Evolutionary conservation across 257 asterid species (phyloP).

Genomic region (Solanum stenotomum): DNA sequence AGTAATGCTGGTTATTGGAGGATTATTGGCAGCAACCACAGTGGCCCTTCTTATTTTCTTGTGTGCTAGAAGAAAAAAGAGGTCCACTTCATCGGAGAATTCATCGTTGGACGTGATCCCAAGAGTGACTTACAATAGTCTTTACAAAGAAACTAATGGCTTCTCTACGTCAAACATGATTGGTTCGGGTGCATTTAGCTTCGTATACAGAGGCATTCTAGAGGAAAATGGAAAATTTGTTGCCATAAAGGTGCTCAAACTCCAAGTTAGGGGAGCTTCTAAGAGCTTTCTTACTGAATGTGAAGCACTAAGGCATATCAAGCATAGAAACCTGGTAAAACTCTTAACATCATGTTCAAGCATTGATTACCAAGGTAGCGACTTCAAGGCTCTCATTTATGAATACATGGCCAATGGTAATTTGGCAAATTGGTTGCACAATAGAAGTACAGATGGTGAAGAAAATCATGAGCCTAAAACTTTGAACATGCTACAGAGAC

Average conservation of each 20-base stretch:
- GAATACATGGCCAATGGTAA: slow-evolving; percentile 12
- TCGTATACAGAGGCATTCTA: slow-evolving; percentile 14
- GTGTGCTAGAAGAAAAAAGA: not conserved
- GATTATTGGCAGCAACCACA: not conserved
- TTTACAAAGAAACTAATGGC: slow-evolving; percentile 8
- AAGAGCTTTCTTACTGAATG: slow-evolving; percentile 18
- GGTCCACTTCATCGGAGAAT: not conserved
- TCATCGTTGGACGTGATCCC: not conserved
- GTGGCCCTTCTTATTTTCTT: not conserved
- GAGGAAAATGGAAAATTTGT: not conserved
- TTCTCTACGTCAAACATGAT: slow-evolving; percentile 4
- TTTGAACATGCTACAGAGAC: slow-evolving; percentile 6
- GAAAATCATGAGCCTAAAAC: not conserved
- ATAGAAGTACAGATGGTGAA: not conserved
- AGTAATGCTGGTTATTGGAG: not conserved
- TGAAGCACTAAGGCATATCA: slow-evolving; percentile 13
- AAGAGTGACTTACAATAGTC: slow-evolving; percentile 1
- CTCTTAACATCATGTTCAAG: slow-evolving; percentile 21
- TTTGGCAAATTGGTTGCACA: slow-evolving; percentile 11
- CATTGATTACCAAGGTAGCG: slow-evolving; percentile 12
- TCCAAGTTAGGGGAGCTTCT: slow-evolving; percentile 9
- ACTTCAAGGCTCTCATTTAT: slow-evolving; percentile 20
- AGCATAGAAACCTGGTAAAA: slow-evolving; percentile 21
- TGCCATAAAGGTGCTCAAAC: slow-evolving; percentile 19
- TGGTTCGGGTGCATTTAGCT: slow-evolving; percentile 11